phyloP scores from a whole-genome alignment of 2,329 filamentous ascomycete genomes.

The Ophiocordyceps unilateralis region DNA sequence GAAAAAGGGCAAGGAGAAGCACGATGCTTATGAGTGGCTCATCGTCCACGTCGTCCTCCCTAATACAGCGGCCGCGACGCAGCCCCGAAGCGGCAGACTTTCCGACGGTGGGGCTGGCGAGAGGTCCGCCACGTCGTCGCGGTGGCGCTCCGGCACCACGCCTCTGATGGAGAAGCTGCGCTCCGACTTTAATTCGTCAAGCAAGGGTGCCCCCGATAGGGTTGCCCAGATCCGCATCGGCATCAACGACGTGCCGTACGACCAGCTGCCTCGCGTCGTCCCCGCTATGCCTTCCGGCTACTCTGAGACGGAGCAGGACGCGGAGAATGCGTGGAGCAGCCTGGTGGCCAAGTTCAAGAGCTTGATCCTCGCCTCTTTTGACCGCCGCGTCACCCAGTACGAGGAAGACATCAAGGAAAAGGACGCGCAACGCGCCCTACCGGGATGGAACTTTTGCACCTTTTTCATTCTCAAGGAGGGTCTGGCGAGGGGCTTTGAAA shows the following conservation, averaged over 20 bases:
- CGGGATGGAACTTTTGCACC: conserved; percentile 98
- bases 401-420: conserved; percentile 95
- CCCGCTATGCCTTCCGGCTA: conserved; percentile 47
- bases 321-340: conserved; percentile 68
- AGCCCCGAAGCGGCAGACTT: conserved; percentile 47
- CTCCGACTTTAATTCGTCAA: conserved; percentile 67
- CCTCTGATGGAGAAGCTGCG: conserved; percentile 81
- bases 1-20: conserved; percentile 53
- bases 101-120: conserved; percentile 42
- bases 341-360: conserved; percentile 74
- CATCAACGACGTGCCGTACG: conserved; percentile 50
- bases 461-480: conserved; percentile 98
- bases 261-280: conserved; percentile 43
- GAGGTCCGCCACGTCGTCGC: conserved; percentile 46
- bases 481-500: conserved; percentile 83
- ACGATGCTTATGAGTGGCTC: conserved; percentile 93
- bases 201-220: conserved; percentile 56
- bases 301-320: conserved; percentile 57
- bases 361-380: conserved; percentile 76
- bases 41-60: conserved; percentile 85
- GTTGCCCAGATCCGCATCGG: conserved; percentile 73
- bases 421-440: conserved; percentile 68
- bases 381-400: conserved; percentile 79
- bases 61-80: conserved; percentile 63
- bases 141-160: conserved; percentile 64